Percentiles rank a stretch among this genome's conserved stretches.
These are phyloP conservation scores for Hylodesmum podocarpum DNA, from an alignment of 306 rosid species.

Conservation along the genomic window DNA sequence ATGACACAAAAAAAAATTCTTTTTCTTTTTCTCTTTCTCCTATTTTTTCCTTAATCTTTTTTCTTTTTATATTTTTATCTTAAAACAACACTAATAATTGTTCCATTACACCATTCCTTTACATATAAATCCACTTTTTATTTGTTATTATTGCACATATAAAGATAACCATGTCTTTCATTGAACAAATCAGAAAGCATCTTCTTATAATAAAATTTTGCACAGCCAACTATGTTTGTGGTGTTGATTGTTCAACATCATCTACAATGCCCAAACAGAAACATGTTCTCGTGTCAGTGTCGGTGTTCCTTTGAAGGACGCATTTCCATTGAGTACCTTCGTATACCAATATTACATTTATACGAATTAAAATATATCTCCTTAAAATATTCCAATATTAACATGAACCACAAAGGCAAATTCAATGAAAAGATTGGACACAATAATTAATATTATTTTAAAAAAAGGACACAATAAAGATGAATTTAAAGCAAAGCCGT, in stretches of 20 bases:
- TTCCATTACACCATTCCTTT: neutral
- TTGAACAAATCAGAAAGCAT: neutral
- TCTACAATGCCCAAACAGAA: slow-evolving; percentile 3
- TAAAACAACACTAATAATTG: neutral
- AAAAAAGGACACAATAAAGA: neutral
- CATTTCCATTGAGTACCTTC: slow-evolving; percentile 1
- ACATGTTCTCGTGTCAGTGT: slow-evolving; percentile 39
- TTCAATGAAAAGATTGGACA: neutral
- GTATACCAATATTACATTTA: neutral
- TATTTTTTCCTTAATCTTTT: neutral
- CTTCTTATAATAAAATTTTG: neutral
- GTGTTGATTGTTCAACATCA: slow-evolving; percentile 8
- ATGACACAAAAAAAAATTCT: neutral
- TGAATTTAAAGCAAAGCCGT: neutral
- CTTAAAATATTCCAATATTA: neutral
- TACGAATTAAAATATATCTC: neutral
- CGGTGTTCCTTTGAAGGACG: slow-evolving; percentile 29
- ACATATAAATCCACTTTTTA: neutral
- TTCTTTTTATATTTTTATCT: neutral
- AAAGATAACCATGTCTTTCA: neutral
- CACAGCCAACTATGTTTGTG: slow-evolving; percentile 4
- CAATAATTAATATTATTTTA: too few species aligned
- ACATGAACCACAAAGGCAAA: slow-evolving; percentile 2
- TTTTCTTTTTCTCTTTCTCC: neutral
- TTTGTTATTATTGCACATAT: neutral